Conservation (phyloP, 495 filamentous ascomycete species). For the Jackrogersella minutella region DNA sequence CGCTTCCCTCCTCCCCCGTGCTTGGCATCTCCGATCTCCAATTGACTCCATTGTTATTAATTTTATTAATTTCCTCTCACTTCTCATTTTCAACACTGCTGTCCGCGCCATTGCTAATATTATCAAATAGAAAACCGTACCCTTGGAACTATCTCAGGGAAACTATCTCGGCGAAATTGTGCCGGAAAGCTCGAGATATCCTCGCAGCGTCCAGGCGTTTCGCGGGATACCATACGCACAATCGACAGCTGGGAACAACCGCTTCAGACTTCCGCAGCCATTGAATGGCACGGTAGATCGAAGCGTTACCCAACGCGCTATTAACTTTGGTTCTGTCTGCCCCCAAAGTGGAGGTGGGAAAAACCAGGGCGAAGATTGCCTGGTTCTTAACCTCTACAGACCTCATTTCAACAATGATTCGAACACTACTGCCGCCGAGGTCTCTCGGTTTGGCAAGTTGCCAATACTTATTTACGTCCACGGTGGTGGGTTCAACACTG, state of each 20-base stretch:
- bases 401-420: slow-evolving; percentile 45
- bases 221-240: slow-evolving; percentile 69
- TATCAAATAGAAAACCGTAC: slow-evolving; percentile 38
- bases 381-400: slow-evolving; percentile 60
- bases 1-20: not conserved
- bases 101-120: slow-evolving; percentile 30
- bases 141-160: slow-evolving; percentile 58
- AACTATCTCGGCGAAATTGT: slow-evolving; percentile 60
- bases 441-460: slow-evolving; percentile 47
- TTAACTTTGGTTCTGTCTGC: slow-evolving; percentile 54
- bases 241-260: slow-evolving; percentile 61
- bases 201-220: slow-evolving; percentile 63
- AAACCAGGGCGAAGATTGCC: slow-evolving; percentile 58
- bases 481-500: slow-evolving; percentile 62
- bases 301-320: slow-evolving; percentile 48
- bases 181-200: slow-evolving; percentile 46
- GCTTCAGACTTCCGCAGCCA: slow-evolving; percentile 62
- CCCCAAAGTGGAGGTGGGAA: slow-evolving; percentile 43
- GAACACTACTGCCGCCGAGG: slow-evolving; percentile 35
- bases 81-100: not conserved
- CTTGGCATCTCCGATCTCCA: slow-evolving; percentile 34
- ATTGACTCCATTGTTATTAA: not conserved
- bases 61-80: not conserved
- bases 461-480: slow-evolving; percentile 69
- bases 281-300: slow-evolving; percentile 39